A percentile compares a stretch with the other conserved stretches of the same genome.
Evolutionary conservation across 2,329 filamentous ascomycete species (phyloP).

Genomic region (Fusarium sp.): DNA sequence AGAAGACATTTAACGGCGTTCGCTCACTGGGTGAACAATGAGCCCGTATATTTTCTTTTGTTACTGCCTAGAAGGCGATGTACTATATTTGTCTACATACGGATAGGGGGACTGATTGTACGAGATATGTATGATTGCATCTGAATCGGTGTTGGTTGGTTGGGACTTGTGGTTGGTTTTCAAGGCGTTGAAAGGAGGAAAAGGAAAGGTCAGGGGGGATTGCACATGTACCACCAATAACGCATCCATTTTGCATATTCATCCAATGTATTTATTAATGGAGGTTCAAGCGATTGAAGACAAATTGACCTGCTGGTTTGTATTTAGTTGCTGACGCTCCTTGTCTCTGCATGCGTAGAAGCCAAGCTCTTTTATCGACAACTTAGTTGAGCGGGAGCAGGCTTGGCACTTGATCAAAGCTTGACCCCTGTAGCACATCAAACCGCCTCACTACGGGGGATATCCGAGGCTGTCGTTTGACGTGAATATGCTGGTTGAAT

Average conservation of each 20-base stretch:
- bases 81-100: conserved; percentile 18
- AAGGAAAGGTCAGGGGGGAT: neutral
- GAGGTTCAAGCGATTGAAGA: neutral
- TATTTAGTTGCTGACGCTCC: neutral
- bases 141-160: conserved; percentile 33
- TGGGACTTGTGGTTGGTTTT: conserved; percentile 3
- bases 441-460: conserved; percentile 13
- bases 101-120: conserved; percentile 21
- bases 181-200: conserved; percentile 28
- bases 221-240: conserved; percentile 10
- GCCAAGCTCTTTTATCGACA: conserved; percentile 17
- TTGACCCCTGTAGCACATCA: conserved; percentile 38
- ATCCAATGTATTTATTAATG: conserved; percentile 3
- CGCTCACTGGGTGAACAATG: neutral
- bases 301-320: neutral
- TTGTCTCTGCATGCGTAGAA: neutral
- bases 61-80: conserved; percentile 7
- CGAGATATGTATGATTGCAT: conserved; percentile 37
- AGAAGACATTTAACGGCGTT: neutral
- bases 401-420: conserved; percentile 38
- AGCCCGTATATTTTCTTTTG: conserved; percentile 32
- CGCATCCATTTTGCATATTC: neutral
- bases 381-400: conserved; percentile 15
- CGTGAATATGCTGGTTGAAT: neutral
- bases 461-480: neutral